A percentile compares a stretch with the other conserved stretches of the same genome.
Evolutionary conservation across 2,329 filamentous ascomycete genomes (phyloP).

Genomic region (Pleomassaria siparia): DNA sequence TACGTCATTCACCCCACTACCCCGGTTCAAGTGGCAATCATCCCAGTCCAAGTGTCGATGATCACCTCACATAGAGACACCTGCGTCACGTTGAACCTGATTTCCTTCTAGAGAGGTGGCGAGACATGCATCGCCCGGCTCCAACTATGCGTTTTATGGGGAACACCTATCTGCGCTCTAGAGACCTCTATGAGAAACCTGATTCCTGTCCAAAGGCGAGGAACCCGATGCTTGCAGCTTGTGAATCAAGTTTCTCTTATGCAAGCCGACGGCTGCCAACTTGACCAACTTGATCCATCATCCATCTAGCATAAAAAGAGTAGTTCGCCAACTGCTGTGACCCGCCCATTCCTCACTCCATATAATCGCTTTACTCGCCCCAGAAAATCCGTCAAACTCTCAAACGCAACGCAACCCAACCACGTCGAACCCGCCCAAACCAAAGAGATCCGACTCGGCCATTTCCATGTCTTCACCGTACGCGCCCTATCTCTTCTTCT

Average conservation of each 20-base stretch:
- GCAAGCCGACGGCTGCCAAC: too few species aligned
- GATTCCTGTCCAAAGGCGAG: not conserved
- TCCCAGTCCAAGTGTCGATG: too few species aligned
- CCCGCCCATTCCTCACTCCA: not conserved
- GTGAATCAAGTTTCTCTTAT: not conserved
- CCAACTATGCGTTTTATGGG: not conserved
- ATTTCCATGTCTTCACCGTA: constrained; percentile 21
- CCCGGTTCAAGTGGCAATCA: too few species aligned
- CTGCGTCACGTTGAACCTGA: not conserved
- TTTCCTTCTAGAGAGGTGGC: not conserved
- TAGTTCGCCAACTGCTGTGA: not conserved
- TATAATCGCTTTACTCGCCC: too few species aligned
- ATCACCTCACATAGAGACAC: not conserved
- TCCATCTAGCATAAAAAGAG: not conserved
- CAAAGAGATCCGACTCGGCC: constrained; percentile 12
- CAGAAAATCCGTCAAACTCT: too few species aligned
- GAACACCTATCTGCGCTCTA: not conserved
- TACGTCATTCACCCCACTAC: not conserved
- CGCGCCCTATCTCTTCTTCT: constrained; percentile 8
- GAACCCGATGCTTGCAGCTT: not conserved
- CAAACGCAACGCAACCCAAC: too few species aligned
- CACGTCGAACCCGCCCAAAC: constrained; percentile 3
- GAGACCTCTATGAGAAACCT: not conserved
- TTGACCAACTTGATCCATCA: not conserved
- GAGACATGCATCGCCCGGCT: not conserved